Percentiles rank a stretch among this genome's conserved stretches.
phyloP scores from a whole-genome alignment of 2,329 filamentous ascomycete genomes.

The Penicillium sp. region DNA sequence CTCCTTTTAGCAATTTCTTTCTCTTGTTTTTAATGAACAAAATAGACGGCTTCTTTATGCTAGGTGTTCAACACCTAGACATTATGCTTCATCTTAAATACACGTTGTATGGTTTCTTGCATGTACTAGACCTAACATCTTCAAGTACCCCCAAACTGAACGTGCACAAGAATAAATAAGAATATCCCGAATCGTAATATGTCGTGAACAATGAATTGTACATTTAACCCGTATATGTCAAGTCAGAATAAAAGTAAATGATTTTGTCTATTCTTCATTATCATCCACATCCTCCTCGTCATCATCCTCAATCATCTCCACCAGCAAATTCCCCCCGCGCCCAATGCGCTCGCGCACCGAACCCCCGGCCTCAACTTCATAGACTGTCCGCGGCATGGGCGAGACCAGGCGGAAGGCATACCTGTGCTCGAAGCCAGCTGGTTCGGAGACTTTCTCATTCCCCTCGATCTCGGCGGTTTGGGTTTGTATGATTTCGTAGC shows the following conservation, averaged over 20 bases:
- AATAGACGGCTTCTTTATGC: background rate
- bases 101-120: background rate
- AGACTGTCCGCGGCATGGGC: slow-evolving; percentile 78
- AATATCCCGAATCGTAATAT: background rate
- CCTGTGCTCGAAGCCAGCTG: slow-evolving; percentile 69
- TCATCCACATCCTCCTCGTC: slow-evolving; percentile 33
- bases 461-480: slow-evolving; percentile 21
- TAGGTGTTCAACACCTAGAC: background rate
- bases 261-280: slow-evolving; percentile 4
- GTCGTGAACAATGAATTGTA: slow-evolving; percentile 9
- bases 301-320: slow-evolving; percentile 63
- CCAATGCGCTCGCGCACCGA: slow-evolving; percentile 72
- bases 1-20: background rate
- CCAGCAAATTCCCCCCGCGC: slow-evolving; percentile 80
- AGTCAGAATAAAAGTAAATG: too few species aligned
- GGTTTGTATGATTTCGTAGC: slow-evolving; percentile 63
- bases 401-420: slow-evolving; percentile 84
- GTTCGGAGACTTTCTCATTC: slow-evolving; percentile 44
- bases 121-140: too few species aligned
- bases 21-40: background rate
- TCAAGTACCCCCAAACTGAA: too few species aligned
- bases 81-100: background rate
- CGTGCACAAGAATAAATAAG: background rate
- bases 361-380: slow-evolving; percentile 62
- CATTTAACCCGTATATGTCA: too few species aligned